These are phyloP conservation scores for Arabidopsis suecica DNA, from an alignment of 345 rosid species.

Conservation along the genomic window DNA sequence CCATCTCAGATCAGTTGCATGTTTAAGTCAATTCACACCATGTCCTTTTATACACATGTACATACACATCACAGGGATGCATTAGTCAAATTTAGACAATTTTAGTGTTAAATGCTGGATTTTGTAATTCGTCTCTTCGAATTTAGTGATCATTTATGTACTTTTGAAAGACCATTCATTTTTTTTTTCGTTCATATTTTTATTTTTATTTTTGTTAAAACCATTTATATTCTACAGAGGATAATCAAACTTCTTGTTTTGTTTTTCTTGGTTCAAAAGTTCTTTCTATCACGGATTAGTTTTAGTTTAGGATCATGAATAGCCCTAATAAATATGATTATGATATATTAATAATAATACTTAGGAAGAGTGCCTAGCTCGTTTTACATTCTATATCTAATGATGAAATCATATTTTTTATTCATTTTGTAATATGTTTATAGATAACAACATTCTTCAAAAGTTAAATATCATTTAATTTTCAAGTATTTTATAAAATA, in stretches of 20 bases:
- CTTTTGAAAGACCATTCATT: neutral
- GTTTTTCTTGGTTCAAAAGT: neutral
- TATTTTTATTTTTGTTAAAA: too few species aligned
- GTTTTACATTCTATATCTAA: neutral
- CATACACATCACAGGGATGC: neutral
- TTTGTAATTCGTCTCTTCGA: neutral
- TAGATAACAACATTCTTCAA: neutral
- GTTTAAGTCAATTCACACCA: neutral
- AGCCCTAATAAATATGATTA: too few species aligned
- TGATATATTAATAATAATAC: neutral
- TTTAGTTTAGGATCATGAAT: neutral
- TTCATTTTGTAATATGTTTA: neutral
- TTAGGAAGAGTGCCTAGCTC: neutral
- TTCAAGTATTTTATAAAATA: neutral
- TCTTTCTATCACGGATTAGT: neutral
- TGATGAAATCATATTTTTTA: neutral
- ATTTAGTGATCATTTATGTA: conserved; percentile 6
- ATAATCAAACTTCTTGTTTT: neutral
- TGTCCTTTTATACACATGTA: neutral
- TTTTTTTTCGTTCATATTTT: too few species aligned
- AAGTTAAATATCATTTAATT: neutral
- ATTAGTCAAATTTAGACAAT: neutral
- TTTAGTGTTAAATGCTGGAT: neutral
- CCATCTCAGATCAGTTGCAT: neutral
- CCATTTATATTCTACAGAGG: neutral